Base-by-base conservation (phyloP, 164 flowering plant genomes). In the Malania oleifera region DNA sequence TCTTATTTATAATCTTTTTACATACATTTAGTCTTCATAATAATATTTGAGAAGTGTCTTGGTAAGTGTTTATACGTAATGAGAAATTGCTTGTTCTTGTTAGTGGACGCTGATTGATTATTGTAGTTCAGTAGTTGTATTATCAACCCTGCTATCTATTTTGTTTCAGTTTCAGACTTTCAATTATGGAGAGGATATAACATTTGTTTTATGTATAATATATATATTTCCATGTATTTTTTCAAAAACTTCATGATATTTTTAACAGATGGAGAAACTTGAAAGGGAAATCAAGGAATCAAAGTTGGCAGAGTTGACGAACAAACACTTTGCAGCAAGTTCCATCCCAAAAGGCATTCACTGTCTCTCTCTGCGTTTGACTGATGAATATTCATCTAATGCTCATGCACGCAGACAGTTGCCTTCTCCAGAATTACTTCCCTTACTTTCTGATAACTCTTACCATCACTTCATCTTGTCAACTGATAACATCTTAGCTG, bases 311-410 rank as follows among this genome's bases (percentile, higher is more conserved):
- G 99, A 95, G 77, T 73, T 88, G 69, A 84, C 82, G 84, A 85
- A 95, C 76, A 88, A 88, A 70, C 99, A 95, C 65, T 95, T 86
- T 74, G 99, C 97, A 3, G 97, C 99, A 13, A 95, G 75, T 64
- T 75, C 95, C 49, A 72, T 95, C 57, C 99, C 99, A 17, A 95
- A 87, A 79, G 83, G 92, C 71, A 76, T 95, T 47, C 92, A 86
- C 49, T 93, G 99, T 63, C 91, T 93, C 22, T 80, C 99, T 65
- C 68, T 93, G 51, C 91, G 97, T 19, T 72, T 95, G 69, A 91
- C 99, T 19, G 96, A 95, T 73, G 99, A 95, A 65, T 95, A 95
- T 61, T 88, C 99, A 50, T 90, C 99, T 17, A 95, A 91, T 75
- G 99, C 96, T 61, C 86, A 81, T 71, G 99, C 99, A 35, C 87